A percentile compares a stretch with the other conserved stretches of the same genome.
Evolutionary conservation across 495 filamentous ascomycete species (phyloP).

Genomic region (Penicillium cosmopolitanum): DNA sequence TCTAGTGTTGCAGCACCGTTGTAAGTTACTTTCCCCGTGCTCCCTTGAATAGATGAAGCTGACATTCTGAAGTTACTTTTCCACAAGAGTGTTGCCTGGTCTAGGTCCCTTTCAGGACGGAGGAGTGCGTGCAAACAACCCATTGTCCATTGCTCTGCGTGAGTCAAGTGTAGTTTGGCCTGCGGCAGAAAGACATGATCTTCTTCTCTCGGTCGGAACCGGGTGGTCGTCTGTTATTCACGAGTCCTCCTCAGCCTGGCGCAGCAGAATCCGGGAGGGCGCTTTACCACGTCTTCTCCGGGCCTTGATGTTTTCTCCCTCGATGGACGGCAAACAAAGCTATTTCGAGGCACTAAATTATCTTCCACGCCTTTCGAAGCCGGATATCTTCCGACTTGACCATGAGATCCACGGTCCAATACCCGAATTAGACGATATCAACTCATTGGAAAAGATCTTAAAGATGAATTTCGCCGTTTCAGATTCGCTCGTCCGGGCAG

Average conservation of each 20-base stretch:
- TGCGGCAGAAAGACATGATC: conserved; percentile 22
- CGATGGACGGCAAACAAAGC: conserved; percentile 26
- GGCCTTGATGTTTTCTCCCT: conserved; percentile 22
- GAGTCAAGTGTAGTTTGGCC: conserved; percentile 36
- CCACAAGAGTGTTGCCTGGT: conserved; percentile 29
- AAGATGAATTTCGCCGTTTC: not conserved
- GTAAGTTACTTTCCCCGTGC: conserved; percentile 10
- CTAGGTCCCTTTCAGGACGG: conserved; percentile 42
- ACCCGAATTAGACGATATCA: conserved; percentile 28
- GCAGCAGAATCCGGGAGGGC: conserved; percentile 7
- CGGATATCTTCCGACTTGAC: conserved; percentile 23
- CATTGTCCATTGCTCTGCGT: conserved; percentile 28
- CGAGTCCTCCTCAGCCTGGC: not conserved
- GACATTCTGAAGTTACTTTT: conserved; percentile 30
- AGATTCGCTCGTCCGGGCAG: not conserved
- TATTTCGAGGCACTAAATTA: conserved; percentile 28
- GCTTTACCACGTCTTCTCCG: conserved; percentile 20
- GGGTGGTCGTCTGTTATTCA: conserved; percentile 12
- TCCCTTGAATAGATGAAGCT: conserved; percentile 1
- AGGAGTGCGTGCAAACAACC: conserved; percentile 38
- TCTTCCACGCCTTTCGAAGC: conserved; percentile 14
- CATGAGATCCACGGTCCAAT: conserved; percentile 11
- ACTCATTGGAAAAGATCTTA: not conserved
- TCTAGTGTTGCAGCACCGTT: conserved; percentile 26
- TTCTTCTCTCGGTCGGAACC: conserved; percentile 40